Base-by-base conservation (phyloP, 2,329 filamentous ascomycete genomes). In the Fusarium sp. region DNA sequence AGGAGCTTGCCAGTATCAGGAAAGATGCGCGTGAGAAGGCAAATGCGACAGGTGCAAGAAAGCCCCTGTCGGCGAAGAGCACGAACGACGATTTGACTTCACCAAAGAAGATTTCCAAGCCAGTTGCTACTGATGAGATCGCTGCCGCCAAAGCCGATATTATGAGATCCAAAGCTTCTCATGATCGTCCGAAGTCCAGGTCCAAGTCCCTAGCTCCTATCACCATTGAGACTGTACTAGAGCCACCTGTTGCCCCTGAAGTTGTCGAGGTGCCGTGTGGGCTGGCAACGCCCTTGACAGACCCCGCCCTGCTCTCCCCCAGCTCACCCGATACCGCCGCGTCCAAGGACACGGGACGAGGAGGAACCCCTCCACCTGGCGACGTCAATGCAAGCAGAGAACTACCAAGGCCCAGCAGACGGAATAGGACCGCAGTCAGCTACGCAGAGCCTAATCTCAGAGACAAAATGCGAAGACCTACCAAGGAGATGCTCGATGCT, bases 381-480 rank as follows among this genome's bases (percentile, higher is more conserved):
- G 86, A 90, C 68, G 85, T 90, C 35, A 86, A 84, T 10, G 81
- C 80, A 10, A 83, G 79, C 35, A 84, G 86, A 49, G 86, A 91
- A 70, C 86, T 86, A 28, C 84, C 87, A 28, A 86, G 93, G 43
- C 87, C 88, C 23, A 91, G 89, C 71, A 84, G 93, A 69, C 87
- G 93, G 68, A 88, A 88, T 47, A 85, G 91, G 72, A 82, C 88
- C 13, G 85, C 89, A 49, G 87, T 96, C 65, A 95, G 92, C 81
- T 96, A 96, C 77, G 91, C 92, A 13, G 92, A 95, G 77, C 93
- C 93, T 3, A 95, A 92, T 74, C 83, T 96, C 41, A 86, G 91
- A 66, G 91, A 91, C 75, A 96, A 96, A 81, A 94, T 96, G 92
- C 87, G 93, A 61, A 87, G 93, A 62, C 92, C 93, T 23, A 92